A percentile compares a stretch with the other conserved stretches of the same genome.
phyloP scores from a whole-genome alignment of 1,284 basidiomycete species.

The Microbotryum saponariae region DNA sequence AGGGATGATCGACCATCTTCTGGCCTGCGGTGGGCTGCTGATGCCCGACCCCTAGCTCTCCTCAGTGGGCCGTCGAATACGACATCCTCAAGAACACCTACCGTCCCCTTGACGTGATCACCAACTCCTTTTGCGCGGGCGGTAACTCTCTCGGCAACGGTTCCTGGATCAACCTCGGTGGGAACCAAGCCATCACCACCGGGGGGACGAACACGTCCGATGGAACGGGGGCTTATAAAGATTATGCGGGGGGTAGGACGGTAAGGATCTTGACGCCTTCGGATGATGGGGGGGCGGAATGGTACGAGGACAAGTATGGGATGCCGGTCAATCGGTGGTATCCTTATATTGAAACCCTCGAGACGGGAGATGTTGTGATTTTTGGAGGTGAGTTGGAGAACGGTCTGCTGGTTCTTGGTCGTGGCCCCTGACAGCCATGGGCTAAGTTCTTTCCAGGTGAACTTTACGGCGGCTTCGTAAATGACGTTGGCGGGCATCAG shows the following conservation, averaged over 20 bases:
- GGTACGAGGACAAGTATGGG: conserved; percentile 51
- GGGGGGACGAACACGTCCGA: conserved; percentile 31
- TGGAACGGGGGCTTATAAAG: conserved; percentile 40
- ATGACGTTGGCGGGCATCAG: conserved; percentile 59
- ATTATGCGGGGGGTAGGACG: conserved; percentile 56
- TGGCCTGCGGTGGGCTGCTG: too few species aligned
- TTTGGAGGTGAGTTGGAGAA: conserved; percentile 28
- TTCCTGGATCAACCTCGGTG: conserved; percentile 41
- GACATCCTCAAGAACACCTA: conserved; percentile 28
- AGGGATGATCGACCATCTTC: too few species aligned
- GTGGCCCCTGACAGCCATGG: conserved; percentile 35
- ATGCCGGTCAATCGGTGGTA: conserved; percentile 61
- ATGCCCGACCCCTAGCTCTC: not conserved
- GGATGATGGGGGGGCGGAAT: conserved; percentile 58
- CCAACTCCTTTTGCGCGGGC: conserved; percentile 43
- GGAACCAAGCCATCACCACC: conserved; percentile 40
- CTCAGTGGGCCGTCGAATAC: conserved; percentile 18
- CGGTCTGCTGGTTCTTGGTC: conserved; percentile 20
- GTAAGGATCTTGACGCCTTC: conserved; percentile 62
- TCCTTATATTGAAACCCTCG: conserved; percentile 48
- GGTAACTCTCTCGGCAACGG: conserved; percentile 41
- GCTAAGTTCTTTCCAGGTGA: conserved; percentile 47
- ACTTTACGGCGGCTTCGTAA: conserved; percentile 61
- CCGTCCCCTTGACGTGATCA: conserved; percentile 36
- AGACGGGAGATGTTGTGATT: conserved; percentile 48